Evolutionary conservation across 371 early-diverging fungal genomes (phyloP), one percentile per base, ranked within the genome.

Genomic region (Sporodiniella umbellata): DNA sequence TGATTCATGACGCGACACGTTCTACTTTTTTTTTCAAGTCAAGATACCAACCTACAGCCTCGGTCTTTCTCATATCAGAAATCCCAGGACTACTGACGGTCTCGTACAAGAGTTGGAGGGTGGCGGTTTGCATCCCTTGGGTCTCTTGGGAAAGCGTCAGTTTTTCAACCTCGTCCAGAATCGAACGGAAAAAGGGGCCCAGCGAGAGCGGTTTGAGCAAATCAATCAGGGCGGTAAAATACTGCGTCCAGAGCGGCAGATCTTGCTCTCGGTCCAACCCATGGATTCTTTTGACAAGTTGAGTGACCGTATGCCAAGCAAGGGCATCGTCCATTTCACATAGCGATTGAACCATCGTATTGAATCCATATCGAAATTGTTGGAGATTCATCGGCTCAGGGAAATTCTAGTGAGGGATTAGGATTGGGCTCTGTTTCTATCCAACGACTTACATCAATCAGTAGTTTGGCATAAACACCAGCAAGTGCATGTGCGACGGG

Each of bases 301-400:
- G 76, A n/a, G 71, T 64, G 6, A 81, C 71, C 33, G 81, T 80
- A 2, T 78, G 57, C 81, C 81, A 85, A 7, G 80, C 78, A 2
- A 83, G 42, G 5, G 81, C 81, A 47, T 82, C 81, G 53, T 85
- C 84, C 22, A 79, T 66, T 33, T 71, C 71, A 33, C 83, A 81
- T 6, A 83, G 58, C 1, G 82, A 73, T 33, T 72, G 66, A 23
- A 81, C 68, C 64, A 83, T 68, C 26, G 79, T 75, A 14, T 72
- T 79, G 48, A 80, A 83, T 1, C 79, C 84, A 25, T 72, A 72
- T 18, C 84, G 66, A 21, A 83, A 53, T 53, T 85, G 86, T 17
- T 81, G 78, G 15, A 77, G 59, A n/a, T 68, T 76, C 53, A 85
- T 72, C 21, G 74, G 70, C 3, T 66, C 58, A 7, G 84, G 86